These are phyloP conservation scores for Phaeolepiota aurea DNA, from an alignment of 768 basidiomycete genomes.

Conservation along the genomic window DNA sequence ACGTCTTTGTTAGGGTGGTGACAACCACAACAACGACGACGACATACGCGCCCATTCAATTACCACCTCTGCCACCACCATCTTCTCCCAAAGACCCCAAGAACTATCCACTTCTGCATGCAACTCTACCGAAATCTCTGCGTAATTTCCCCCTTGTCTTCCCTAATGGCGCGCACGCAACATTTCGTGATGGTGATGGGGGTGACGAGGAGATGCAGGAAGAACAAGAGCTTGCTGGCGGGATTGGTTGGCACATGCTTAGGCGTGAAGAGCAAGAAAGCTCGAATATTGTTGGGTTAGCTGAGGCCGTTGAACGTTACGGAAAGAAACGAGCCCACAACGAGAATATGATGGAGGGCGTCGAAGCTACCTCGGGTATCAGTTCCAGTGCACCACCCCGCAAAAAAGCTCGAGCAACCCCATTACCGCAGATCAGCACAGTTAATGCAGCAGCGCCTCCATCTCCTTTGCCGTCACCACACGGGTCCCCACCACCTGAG, in stretches of 20 bases:
- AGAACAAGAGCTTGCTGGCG: conserved; percentile 57
- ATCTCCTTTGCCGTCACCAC: conserved; percentile 79
- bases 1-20: conserved; percentile 51
- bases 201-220: conserved; percentile 63
- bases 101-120: conserved; percentile 70
- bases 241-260: conserved; percentile 71
- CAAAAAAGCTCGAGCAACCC: conserved; percentile 67
- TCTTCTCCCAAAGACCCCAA: conserved; percentile 70
- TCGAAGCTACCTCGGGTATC: conserved; percentile 31
- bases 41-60: conserved; percentile 79
- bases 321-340: conserved; percentile 77
- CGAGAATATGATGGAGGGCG: conserved; percentile 44
- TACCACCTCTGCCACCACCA: conserved; percentile 68
- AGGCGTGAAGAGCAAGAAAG: conserved; percentile 48
- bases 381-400: conserved; percentile 53
- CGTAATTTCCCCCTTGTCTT: conserved; percentile 73
- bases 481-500: conserved; percentile 74
- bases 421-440: conserved; percentile 52
- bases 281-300: conserved; percentile 50
- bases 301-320: conserved; percentile 79
- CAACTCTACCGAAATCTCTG: conserved; percentile 63
- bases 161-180: conserved; percentile 73
- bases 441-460: conserved; percentile 72
- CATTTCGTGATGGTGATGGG: conserved; percentile 63
- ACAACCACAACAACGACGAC: conserved; percentile 92